Conservation (phyloP, 164 flowering plant genomes). For the Sextonia rubra region DNA sequence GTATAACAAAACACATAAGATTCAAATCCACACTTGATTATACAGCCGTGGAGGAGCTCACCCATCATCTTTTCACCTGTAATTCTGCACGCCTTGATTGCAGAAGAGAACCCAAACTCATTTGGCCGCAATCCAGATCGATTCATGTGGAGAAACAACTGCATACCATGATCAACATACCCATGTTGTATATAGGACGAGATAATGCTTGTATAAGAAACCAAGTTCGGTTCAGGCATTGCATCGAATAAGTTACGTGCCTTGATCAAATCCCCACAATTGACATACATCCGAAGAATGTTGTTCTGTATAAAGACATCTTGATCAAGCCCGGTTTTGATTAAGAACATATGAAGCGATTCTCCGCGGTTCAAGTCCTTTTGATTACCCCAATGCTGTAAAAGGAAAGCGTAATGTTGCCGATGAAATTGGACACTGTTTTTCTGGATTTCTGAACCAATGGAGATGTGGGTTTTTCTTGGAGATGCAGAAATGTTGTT, state of each 20-base stretch:
- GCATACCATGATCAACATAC: conserved; percentile 15
- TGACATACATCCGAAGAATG: conserved; percentile 35
- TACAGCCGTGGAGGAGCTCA: conserved; percentile 16
- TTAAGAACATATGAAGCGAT: conserved; percentile 10
- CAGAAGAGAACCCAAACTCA: conserved; percentile 21
- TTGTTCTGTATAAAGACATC: conserved; percentile 22
- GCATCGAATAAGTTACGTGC: conserved; percentile 30
- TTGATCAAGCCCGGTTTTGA: conserved; percentile 16
- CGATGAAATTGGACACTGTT: background rate
- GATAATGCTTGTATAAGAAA: conserved; percentile 61
- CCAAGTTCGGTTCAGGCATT: conserved; percentile 31
- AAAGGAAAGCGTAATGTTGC: conserved; percentile 10
- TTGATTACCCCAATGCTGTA: conserved; percentile 2
- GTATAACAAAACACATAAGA: conserved; percentile 18
- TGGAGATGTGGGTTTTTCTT: background rate
- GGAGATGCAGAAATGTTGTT: background rate
- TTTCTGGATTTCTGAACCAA: background rate
- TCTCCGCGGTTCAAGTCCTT: conserved; percentile 9
- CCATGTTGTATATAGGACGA: conserved; percentile 36
- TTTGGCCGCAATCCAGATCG: conserved; percentile 16
- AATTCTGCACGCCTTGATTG: conserved; percentile 24
- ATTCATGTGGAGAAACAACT: conserved; percentile 14
- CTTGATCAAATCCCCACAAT: conserved; percentile 30
- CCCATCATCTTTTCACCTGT: conserved; percentile 17
- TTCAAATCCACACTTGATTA: conserved; percentile 11